Evolutionary conservation across 2,329 filamentous ascomycete species (phyloP), one percentile per base, ranked within the genome.

Genomic region (Fusarium nematophilum): DNA sequence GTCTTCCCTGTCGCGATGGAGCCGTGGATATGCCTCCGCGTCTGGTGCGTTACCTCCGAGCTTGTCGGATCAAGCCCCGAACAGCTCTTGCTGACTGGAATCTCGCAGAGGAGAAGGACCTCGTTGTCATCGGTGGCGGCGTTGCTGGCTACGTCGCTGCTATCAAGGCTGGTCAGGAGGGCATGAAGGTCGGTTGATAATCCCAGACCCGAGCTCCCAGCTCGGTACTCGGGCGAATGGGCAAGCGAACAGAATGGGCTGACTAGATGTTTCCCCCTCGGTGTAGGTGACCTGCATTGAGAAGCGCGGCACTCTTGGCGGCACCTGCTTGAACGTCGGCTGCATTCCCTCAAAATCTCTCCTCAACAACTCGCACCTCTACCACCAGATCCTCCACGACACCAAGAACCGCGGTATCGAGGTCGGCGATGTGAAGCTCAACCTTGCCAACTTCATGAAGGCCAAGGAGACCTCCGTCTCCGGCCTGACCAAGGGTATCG

Each of bases 331-430:
- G 73, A 99, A 99, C 78, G 95, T 99, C 74, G 95, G 95, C 81
- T 99, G 95, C 82, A 99, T 99, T 76, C 95, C 95, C 67, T 99
- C 95, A 66, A 99, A 99, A 82, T 97, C 95, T 62, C 92, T 99
- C 69, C 91, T 99, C 78, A 99, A 98, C 89, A 98, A 98, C 86
- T 97, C 95, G 71, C 93, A 97, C 79, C 86, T 98, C 59, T 98
- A 98, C 85, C 94, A 98, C 83, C 90, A 93, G 81, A 90, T 97
- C 74, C 87, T 96, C 59, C 94, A 99, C 83, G 95, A 99, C 83
- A 94, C 93, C 67, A 97, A 97, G 83, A 88, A 91, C 80, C 92
- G 95, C 76, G 95, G 95, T 76, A 99, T 99, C 76, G 94, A 98
- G 75, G 95, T 99, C 70, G 90, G 91, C 74, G 92, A 97, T 81